Evolutionary conservation across 768 basidiomycete species (phyloP).

Genomic region (Auricularia sp.): DNA sequence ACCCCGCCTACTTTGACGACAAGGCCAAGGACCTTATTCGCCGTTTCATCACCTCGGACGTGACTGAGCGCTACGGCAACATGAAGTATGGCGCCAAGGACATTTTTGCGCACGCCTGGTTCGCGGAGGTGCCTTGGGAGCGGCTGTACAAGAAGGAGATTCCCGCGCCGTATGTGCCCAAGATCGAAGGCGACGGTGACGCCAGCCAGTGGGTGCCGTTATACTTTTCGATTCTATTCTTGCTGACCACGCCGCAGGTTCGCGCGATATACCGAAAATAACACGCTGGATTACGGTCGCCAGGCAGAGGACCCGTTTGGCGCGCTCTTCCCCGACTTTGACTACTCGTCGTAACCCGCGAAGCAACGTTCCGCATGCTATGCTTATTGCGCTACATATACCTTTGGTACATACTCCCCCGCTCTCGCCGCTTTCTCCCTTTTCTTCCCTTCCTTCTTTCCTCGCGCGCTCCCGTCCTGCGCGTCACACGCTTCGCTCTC

Average conservation of each 20-base stretch:
- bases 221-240: neutral
- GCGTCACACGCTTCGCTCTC: too few species aligned
- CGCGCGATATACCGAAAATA: neutral
- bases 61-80: constrained; percentile 84
- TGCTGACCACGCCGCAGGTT: neutral
- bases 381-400: too few species aligned
- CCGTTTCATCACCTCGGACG: constrained; percentile 82
- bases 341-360: constrained; percentile 37
- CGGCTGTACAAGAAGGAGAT: constrained; percentile 76
- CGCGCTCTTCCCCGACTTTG: constrained; percentile 65
- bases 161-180: constrained; percentile 89
- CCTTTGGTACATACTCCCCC: too few species aligned
- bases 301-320: constrained; percentile 53
- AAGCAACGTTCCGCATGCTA: constrained; percentile 3
- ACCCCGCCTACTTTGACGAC: constrained; percentile 63
- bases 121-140: constrained; percentile 86
- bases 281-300: constrained; percentile 39
- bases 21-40: constrained; percentile 82
- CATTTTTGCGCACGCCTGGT: constrained; percentile 91
- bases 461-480: too few species aligned
- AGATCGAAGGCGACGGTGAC: constrained; percentile 87
- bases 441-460: too few species aligned
- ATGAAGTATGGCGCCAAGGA: constrained; percentile 79
- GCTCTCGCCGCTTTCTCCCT: too few species aligned
- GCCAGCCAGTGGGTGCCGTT: constrained; percentile 40